Evolutionary conservation across 2,329 filamentous ascomycete species (phyloP), one percentile per base, ranked within the genome.

Genomic region (Arthrobotrys iridis): DNA sequence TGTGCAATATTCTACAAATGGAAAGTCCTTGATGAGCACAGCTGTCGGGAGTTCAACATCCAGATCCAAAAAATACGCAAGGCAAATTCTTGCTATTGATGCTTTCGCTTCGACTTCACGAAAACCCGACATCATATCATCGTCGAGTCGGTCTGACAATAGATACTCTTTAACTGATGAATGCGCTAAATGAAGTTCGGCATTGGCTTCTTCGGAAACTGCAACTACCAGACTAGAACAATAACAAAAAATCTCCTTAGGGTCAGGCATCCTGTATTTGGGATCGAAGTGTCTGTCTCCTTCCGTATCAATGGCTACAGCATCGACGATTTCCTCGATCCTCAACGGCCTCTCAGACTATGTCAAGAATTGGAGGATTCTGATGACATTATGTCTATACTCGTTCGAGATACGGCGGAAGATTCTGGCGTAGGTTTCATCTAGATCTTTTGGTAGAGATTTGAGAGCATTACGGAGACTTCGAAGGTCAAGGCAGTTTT

Each of bases 1-100:
- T 26, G 43, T 15, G 11, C 43, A 46, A 22, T 46, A 46, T 46
- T 22, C 43, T 26, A 77, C 78, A 5, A 46, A 18, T 46, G 43
- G 43, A n/a, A 46, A 22, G 4, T 8, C 11, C 18, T 77, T 11
- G 35, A n/a, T 48, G 40, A 50, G 60, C 13, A 41, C 45, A 18
- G 45, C 50, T 4, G 28, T 15, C 22, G 63, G 7, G 26, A 58
- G 8, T 10, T 8, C 18, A 7, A 46, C 43, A n/a, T 18, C 43
- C 10, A 46, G 43, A 7, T 18, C 3, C 18, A 46, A 26, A 3
- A 46, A 15, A 33, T 52, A 52, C 11, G 46, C 46, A 4, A 52
- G 13, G 26, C 46, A 52, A 28, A 52, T 30, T 52, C n/a, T 28
- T 20, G 46, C 22, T 7, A 52, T 52, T 52, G 46, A 52, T 33